Evolutionary conservation across 768 basidiomycete genomes (phyloP), one percentile per base, ranked within the genome.

Genomic region (Saitozyma sp.): DNA sequence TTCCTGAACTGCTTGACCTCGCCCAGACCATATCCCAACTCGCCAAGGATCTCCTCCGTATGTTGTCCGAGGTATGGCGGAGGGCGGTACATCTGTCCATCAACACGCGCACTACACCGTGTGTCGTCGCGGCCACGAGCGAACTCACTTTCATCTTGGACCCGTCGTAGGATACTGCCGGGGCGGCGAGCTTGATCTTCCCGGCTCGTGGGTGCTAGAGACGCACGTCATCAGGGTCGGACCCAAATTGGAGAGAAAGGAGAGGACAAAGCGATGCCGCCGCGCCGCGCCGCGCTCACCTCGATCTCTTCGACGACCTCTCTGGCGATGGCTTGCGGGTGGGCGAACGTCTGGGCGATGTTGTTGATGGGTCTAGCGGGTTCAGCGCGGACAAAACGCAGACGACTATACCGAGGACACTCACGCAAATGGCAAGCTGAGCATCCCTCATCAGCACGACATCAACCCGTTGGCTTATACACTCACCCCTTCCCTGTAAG

Each of bases 21-120:
- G 51, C 76, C 61, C 50, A 38, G 56, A 54, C 68, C 69, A 62
- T 84, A 84, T 65, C 83, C 84, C 56, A 84, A 64, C 67, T 84
- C 84, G 63, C 63, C 64, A 64, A 78, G 50, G 0, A 78, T 88
- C 85, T 91, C 89, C 4, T 81, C 82, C 13, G 91, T 92, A 78
- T 92, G 91, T 69, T 92, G 86, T 56, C 89, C 90, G 20, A 91
- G 82, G 84, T 87, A 92, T n/a, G 91, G 91, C 10, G 91, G 91
- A n/a, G 90, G 85, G 61, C 85, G 83, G 54, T 82, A 83, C 48
- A 92, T 84, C 39, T 85, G 83, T 86, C 45, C 29, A 5, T 29
- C 11, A 46, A 46, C 13, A 46, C 45, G 11, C n/a, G 45, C 29
- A 29, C 29, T 29, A 13, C 2, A 46, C 3, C 45, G 45, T 46